Base-by-base conservation (phyloP, 1,284 basidiomycete species). In the Melampsora larici-populina region DNA sequence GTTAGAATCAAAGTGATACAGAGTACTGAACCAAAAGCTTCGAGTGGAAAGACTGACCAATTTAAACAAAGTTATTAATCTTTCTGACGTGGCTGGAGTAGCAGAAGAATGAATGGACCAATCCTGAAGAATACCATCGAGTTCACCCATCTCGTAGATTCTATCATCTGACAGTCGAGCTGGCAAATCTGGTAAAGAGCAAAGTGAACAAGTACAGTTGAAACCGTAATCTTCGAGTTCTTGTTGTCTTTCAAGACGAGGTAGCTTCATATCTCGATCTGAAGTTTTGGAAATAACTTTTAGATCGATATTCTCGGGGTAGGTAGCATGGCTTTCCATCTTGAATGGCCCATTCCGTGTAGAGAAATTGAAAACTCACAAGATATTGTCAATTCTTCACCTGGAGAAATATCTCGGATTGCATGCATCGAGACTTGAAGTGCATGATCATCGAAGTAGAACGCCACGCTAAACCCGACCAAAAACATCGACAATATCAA, bases 311-410 rank as follows among this genome's bases (percentile, higher is more conserved):
- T 29, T 4, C 24, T 26, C 5, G 17, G 62, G 9, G 36, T 36
- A 9, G 36, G 4, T 3, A 36, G 3, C 36, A 36, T 36, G n/a
- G n/a, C n/a, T n/a, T n/a, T n/a, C n/a, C n/a, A n/a, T n/a, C n/a
- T n/a, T n/a, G n/a, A n/a, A n/a, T n/a, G n/a, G n/a, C n/a, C n/a
- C n/a, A n/a, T n/a, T n/a, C n/a, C n/a, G n/a, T n/a, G n/a, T n/a
- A n/a, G n/a, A n/a, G n/a, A n/a, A n/a, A 36, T 4, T 36, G 36
- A 9, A 36, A 36, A 36, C 63, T 18, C 36, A 64, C 63, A 64
- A 21, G 63, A 29, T 15, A 64, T 64, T 36, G 63, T 64, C 6
- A 64, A 2, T n/a, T 64, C 63, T 64, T 64, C 63, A n/a, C 63
- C 63, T 15, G 33, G 26, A 17, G 29, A 31, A 6, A 64, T 64